A percentile compares a stretch with the other conserved stretches of the same genome.
These are phyloP conservation scores for Sesbania bispinosa DNA, from an alignment of 306 rosid genomes.

Conservation along the genomic window DNA sequence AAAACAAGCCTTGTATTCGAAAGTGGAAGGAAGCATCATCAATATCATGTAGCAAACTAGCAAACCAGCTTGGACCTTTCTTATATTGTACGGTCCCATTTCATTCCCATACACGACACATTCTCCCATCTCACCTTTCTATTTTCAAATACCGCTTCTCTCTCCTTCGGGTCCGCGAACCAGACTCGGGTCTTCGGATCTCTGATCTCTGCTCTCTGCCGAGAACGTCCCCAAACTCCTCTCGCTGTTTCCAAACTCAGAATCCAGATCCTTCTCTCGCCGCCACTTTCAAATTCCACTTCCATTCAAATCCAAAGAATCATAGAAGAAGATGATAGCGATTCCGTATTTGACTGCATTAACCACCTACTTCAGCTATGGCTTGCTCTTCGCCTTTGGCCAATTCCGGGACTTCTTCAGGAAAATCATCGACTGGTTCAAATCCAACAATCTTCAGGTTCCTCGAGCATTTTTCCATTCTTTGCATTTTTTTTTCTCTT, in stretches of 20 bases:
- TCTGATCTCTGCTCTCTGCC: neutral
- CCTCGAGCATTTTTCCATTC: too few species aligned
- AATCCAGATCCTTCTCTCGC: constrained; percentile 7
- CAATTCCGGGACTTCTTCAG: constrained; percentile 84
- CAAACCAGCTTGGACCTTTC: too few species aligned
- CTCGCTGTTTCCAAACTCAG: neutral
- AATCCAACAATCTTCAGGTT: constrained; percentile 63
- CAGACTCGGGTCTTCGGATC: constrained; percentile 30
- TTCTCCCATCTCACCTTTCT: neutral
- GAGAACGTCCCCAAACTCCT: too few species aligned
- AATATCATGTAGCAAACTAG: too few species aligned
- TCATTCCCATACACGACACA: neutral
- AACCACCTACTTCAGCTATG: constrained; percentile 90
- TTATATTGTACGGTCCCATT: neutral
- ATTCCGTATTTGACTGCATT: constrained; percentile 90
- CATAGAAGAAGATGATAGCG: constrained; percentile 40
- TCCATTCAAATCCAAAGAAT: neutral
- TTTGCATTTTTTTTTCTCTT: neutral
- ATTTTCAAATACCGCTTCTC: neutral
- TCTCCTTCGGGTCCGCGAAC: constrained; percentile 11
- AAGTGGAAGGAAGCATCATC: too few species aligned
- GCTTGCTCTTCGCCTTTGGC: constrained; percentile 80
- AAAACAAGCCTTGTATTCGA: too few species aligned
- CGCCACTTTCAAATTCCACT: neutral
- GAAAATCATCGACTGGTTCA: constrained; percentile 63